Conservation (phyloP, 2,329 filamentous ascomycete species). For the Diaporthe ilicicola region DNA sequence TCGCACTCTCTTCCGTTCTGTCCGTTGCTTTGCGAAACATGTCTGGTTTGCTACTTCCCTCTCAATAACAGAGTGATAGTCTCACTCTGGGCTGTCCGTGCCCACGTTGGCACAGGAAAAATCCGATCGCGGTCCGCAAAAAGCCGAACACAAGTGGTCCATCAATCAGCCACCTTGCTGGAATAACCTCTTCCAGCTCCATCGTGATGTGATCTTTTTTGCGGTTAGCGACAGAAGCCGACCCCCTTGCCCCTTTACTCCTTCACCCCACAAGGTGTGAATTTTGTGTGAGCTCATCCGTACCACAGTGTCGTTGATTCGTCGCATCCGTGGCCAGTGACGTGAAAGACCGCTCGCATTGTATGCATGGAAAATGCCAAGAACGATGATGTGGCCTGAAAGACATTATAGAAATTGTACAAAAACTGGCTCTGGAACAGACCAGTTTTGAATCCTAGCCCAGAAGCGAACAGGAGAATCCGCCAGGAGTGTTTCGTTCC, state of each 20-base stretch:
- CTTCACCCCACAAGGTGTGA: background rate
- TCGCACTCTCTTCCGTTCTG: background rate
- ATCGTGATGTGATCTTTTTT: background rate
- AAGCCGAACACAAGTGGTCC: background rate
- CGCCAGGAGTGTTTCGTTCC: constrained; percentile 17
- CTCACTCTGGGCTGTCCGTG: background rate
- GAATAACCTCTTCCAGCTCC: background rate
- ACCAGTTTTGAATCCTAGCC: constrained; percentile 15
- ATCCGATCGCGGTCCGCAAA: background rate
- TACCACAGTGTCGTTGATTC: constrained; percentile 14
- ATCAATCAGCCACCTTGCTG: background rate
- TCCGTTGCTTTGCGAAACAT: constrained; percentile 4
- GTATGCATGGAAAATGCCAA: constrained; percentile 16
- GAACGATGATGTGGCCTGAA: constrained; percentile 15
- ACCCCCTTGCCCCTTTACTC: background rate
- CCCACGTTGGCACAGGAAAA: constrained; percentile 6
- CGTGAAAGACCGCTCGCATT: constrained; percentile 1
- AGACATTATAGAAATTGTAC: constrained; percentile 30
- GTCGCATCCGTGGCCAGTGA: constrained; percentile 23
- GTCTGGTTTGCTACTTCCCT: background rate
- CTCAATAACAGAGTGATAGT: background rate
- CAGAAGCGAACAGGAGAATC: constrained; percentile 20
- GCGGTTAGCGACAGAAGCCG: background rate
- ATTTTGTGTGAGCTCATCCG: background rate
- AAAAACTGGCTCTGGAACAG: constrained; percentile 22